Conservation (phyloP, 208 protist species). For the Wallacemonas sp. region DNA sequence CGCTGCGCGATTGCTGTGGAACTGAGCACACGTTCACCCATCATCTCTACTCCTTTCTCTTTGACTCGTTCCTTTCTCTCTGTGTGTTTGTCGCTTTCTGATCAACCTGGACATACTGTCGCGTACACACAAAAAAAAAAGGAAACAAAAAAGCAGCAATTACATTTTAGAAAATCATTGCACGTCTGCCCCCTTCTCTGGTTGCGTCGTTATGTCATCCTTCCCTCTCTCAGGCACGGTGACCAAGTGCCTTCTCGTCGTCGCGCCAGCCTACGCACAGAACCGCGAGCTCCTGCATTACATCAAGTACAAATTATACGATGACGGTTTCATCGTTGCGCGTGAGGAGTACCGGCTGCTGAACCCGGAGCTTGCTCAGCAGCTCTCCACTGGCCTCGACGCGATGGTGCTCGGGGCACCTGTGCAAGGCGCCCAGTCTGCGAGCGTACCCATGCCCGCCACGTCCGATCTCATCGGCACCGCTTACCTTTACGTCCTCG, state of each 20-base stretch:
- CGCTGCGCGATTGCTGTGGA: no score
- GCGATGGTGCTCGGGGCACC: not conserved
- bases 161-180: not conserved
- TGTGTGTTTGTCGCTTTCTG: no score
- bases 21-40: no score
- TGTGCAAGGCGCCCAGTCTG: slow-evolving; percentile 17
- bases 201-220: not conserved
- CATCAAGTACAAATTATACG: slow-evolving; percentile 79
- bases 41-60: not conserved
- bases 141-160: slow-evolving; percentile 13
- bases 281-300: slow-evolving; percentile 64
- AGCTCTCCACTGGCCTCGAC: slow-evolving; percentile 23
- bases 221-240: slow-evolving; percentile 59
- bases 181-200: no score
- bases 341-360: slow-evolving; percentile 78
- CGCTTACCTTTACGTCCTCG: slow-evolving; percentile 72
- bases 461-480: slow-evolving; percentile 58
- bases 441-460: slow-evolving; percentile 17
- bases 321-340: slow-evolving; percentile 83
- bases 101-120: not conserved
- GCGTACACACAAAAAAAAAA: not conserved
- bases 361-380: slow-evolving; percentile 74
- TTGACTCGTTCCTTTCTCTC: not conserved
- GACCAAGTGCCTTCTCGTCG: slow-evolving; percentile 62
- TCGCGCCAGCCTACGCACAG: slow-evolving; percentile 59